Conservation (phyloP, 2,329 filamentous ascomycete species). For the Cytospora piceae region DNA sequence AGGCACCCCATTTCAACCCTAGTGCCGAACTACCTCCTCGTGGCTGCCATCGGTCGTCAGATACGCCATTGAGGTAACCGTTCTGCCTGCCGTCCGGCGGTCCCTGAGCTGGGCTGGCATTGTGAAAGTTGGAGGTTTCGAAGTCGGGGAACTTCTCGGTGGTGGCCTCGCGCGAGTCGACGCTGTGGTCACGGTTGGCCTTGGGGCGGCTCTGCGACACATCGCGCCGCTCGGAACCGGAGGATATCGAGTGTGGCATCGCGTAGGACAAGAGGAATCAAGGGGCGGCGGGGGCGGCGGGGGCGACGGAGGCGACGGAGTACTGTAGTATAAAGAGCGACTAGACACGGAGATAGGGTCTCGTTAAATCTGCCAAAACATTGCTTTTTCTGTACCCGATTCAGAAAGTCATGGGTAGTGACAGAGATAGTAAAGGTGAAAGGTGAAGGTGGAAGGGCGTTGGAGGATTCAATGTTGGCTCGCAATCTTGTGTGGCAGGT, state of each 20-base stretch:
- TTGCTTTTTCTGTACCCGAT: conserved; percentile 22
- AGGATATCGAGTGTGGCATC: conserved; percentile 47
- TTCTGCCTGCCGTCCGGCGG: conserved; percentile 34
- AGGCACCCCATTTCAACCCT: conserved; percentile 37
- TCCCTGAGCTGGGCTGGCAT: conserved; percentile 9
- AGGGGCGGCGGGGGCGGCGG: conserved; percentile 3
- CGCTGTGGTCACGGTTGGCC: conserved; percentile 35
- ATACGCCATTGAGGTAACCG: conserved; percentile 37
- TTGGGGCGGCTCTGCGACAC: conserved; percentile 41
- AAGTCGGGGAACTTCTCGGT: conserved; percentile 62
- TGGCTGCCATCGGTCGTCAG: conserved; percentile 63
- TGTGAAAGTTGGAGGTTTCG: conserved; percentile 39
- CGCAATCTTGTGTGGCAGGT: conserved; percentile 1
- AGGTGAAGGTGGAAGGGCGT: background rate
- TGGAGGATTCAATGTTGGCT: background rate
- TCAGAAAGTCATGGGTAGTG: conserved; percentile 14
- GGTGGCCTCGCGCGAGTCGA: conserved; percentile 42
- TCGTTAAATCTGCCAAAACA: conserved; percentile 28
- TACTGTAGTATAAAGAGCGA: conserved; percentile 30
- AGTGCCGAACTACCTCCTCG: conserved; percentile 53
- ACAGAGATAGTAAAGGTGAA: background rate
- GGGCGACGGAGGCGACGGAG: conserved; percentile 21
- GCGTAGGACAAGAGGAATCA: conserved; percentile 21
- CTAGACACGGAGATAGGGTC: conserved; percentile 17
- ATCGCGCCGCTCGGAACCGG: conserved; percentile 39